Evolutionary conservation across 768 basidiomycete genomes (phyloP), one percentile per base, ranked within the genome.

Genomic region (Leucosporidium creatinivorum): DNA sequence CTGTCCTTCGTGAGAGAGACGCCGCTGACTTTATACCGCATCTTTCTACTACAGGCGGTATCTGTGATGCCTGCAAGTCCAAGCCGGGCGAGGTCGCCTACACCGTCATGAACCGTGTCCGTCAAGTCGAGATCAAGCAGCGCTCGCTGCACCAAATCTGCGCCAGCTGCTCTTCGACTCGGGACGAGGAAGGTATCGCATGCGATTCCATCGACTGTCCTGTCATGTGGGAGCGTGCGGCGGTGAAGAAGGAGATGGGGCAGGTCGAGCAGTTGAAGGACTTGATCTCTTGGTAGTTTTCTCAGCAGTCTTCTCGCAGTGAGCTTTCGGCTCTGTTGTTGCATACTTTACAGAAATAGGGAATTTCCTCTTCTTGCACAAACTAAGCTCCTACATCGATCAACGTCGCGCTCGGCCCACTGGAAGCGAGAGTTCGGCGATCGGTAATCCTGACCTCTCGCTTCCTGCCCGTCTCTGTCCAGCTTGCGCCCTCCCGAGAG

Each of bases 201-300:
- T 98, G 93, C 78, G 86, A 88, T 74, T 91, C 89, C 12, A 79
- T 89, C 56, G 92, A 96, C 75, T 98, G 93, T 76, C 84, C 87
- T 0, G 88, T 89, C 25, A 21, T 59, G 17, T 59, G 47, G 25
- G 9, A 25, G 39, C 58, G 58, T 13, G 25, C 21, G 23, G 23
- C 23, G 10, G 30, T 31, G 10, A n/a, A 36, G 23, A 36, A 7
- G 7, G 57, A 58, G 57, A 10, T 58, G 57, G 33, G 39, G 15
- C 39, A 13, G 39, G 15, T 44, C 3, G 39, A 44, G 39, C 39
- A 44, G 39, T 44, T 44, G 39, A 44, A 44, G 39, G 39, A 44
- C 39, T 44, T 44, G 39, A 17, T 44, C 39, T 6, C 8, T 44
- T 44, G 39, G 39, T 44, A 44, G 39, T 44, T 15, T 44, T 44